Conservation (phyloP, 2,329 filamentous ascomycete species). For the Cladophialophora chaetospira region DNA sequence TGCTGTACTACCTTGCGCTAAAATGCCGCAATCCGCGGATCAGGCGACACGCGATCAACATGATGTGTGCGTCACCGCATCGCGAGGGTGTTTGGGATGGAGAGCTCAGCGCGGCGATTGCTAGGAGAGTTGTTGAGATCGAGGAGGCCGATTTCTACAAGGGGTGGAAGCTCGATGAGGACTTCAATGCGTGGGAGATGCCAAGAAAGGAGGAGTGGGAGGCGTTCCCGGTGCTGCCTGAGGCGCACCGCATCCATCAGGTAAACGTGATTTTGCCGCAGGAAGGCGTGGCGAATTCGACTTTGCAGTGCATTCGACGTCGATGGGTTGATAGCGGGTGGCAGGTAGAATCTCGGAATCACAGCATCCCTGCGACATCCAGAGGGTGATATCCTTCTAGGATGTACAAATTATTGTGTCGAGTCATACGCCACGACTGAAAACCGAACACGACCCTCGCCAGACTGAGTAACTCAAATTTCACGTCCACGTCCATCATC, state of each 20-base stretch:
- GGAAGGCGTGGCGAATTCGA: not conserved
- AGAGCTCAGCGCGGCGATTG: slow-evolving; percentile 22
- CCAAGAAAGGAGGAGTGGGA: not conserved
- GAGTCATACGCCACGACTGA: not conserved
- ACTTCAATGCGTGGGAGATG: not conserved
- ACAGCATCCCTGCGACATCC: not conserved
- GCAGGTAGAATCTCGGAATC: not conserved
- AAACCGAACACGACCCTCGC: no score
- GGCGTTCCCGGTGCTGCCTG: not conserved
- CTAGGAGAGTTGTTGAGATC: slow-evolving; percentile 20
- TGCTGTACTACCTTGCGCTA: slow-evolving; percentile 38
- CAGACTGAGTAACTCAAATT: no score
- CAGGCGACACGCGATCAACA: slow-evolving; percentile 32
- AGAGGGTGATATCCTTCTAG: no score
- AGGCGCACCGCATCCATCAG: not conserved
- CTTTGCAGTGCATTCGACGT: not conserved
- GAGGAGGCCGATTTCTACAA: slow-evolving; percentile 15
- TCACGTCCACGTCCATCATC: no score
- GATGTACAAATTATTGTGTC: no score
- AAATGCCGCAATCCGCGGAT: slow-evolving; percentile 38
- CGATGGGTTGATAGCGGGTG: not conserved
- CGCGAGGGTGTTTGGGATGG: slow-evolving; percentile 33
- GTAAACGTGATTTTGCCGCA: not conserved
- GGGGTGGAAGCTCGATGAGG: not conserved
- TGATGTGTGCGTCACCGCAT: slow-evolving; percentile 24